phyloP scores from a whole-genome alignment of 2,329 filamentous ascomycete genomes.

The Didymella exigua region DNA sequence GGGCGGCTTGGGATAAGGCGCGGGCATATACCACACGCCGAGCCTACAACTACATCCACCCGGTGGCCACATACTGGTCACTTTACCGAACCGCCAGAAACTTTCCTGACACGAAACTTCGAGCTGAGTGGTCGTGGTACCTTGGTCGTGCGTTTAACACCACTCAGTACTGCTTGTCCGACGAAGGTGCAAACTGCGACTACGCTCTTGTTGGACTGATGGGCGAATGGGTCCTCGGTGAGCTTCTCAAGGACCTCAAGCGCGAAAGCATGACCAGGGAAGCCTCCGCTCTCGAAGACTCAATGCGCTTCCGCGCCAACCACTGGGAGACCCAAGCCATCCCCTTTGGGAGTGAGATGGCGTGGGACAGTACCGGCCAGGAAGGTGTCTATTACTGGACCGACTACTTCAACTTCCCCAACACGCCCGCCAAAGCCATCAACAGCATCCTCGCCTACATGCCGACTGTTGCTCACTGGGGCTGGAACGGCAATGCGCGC shows the following conservation, averaged over 20 bases:
- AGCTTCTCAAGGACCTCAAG: slow-evolving; percentile 58
- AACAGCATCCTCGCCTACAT: slow-evolving; percentile 62
- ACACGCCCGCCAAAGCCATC: slow-evolving; percentile 59
- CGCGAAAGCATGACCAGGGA: slow-evolving; percentile 53
- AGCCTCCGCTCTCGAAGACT: slow-evolving; percentile 49
- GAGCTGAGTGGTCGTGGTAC: slow-evolving; percentile 61
- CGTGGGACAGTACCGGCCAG: slow-evolving; percentile 67
- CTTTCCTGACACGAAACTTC: slow-evolving; percentile 53
- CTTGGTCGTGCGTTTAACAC: slow-evolving; percentile 61
- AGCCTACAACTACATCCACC: slow-evolving; percentile 66
- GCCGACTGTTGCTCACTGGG: slow-evolving; percentile 65
- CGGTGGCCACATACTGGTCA: slow-evolving; percentile 62
- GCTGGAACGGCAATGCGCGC: slow-evolving; percentile 66
- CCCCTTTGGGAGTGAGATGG: slow-evolving; percentile 66
- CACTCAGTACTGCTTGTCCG: slow-evolving; percentile 45
- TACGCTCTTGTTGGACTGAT: slow-evolving; percentile 60
- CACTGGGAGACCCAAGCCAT: slow-evolving; percentile 59
- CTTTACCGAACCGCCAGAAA: slow-evolving; percentile 61
- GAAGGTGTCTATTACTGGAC: slow-evolving; percentile 67
- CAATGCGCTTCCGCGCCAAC: slow-evolving; percentile 58
- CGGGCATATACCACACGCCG: slow-evolving; percentile 56
- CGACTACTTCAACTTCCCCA: slow-evolving; percentile 58
- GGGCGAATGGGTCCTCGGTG: slow-evolving; percentile 64
- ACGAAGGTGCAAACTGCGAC: slow-evolving; percentile 44
- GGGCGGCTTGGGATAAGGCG: slow-evolving; percentile 59